These are phyloP conservation scores for Thermochaetoides dissita DNA, from an alignment of 2,329 filamentous ascomycete species.

Conservation along the genomic window DNA sequence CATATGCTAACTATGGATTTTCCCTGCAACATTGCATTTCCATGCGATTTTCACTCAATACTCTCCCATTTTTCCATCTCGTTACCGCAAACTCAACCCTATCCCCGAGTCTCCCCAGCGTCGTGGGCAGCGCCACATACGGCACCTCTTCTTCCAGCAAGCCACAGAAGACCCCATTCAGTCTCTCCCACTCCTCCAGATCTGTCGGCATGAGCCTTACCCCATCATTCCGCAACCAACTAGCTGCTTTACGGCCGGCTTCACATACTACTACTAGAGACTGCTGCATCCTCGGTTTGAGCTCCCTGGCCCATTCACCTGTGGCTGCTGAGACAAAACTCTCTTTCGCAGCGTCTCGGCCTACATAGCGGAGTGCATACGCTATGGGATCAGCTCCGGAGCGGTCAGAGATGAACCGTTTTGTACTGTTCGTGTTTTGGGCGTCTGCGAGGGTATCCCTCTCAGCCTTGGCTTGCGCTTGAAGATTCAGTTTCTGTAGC, in stretches of 20 bases:
- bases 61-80: not conserved
- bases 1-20: too few relatives aligned
- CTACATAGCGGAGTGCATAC: slow-evolving; percentile 23
- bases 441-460: slow-evolving; percentile 3
- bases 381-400: slow-evolving; percentile 29
- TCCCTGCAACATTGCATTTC: too few relatives aligned
- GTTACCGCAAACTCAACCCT: slow-evolving; percentile 6
- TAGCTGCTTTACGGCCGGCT: slow-evolving; percentile 21
- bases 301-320: slow-evolving; percentile 19
- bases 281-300: slow-evolving; percentile 21
- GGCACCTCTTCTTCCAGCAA: slow-evolving; percentile 3
- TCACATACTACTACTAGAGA: slow-evolving; percentile 26
- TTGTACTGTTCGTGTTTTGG: not conserved
- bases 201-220: slow-evolving; percentile 21
- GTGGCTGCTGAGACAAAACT: not conserved
- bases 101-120: not conserved
- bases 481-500: slow-evolving; percentile 26
- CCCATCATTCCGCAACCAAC: slow-evolving; percentile 24
- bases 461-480: slow-evolving; percentile 23
- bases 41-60: too few relatives aligned
- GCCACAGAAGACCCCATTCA: slow-evolving; percentile 16
- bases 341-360: slow-evolving; percentile 13
- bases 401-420: slow-evolving; percentile 29
- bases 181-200: slow-evolving; percentile 12
- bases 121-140: slow-evolving; percentile 3